These are phyloP conservation scores for Phytophthora colocasiae DNA, from an alignment of 352 stramenopile genomes.

Conservation along the genomic window DNA sequence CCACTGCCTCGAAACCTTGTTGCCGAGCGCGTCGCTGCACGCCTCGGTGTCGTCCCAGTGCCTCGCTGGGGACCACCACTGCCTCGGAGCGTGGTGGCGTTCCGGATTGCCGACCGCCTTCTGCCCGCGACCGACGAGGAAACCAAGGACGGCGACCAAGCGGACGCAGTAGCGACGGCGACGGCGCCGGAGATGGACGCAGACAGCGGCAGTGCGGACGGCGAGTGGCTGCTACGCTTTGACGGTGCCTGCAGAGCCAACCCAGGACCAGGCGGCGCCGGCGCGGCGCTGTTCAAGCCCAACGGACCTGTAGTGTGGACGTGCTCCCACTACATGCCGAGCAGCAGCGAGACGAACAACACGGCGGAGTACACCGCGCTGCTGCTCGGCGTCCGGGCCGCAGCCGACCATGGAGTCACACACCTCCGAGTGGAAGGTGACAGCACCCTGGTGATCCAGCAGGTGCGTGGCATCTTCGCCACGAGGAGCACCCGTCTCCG, in stretches of 20 bases:
- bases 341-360: not conserved
- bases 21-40: not conserved
- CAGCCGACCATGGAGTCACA: slow-evolving; percentile 11
- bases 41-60: not conserved
- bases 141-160: not conserved
- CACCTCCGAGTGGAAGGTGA: slow-evolving; percentile 11
- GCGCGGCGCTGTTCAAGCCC: not conserved
- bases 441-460: slow-evolving; percentile 17
- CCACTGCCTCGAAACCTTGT: not conserved
- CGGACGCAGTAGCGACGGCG: not conserved
- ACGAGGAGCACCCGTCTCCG: not conserved
- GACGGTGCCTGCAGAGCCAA: no score
- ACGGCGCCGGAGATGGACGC: not conserved
- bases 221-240: not conserved
- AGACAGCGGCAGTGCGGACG: not conserved
- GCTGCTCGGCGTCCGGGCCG: not conserved
- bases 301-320: not conserved
- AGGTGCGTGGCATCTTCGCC: slow-evolving; percentile 12
- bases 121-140: not conserved
- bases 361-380: not conserved
- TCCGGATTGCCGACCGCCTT: not conserved
- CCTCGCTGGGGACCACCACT: not conserved
- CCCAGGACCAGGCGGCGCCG: no score
- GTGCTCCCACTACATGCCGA: not conserved
- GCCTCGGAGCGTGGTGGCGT: not conserved